These are phyloP conservation scores for Wickerhamiella lipophila DNA, from an alignment of 805 yeast genomes.

Conservation along the genomic window DNA sequence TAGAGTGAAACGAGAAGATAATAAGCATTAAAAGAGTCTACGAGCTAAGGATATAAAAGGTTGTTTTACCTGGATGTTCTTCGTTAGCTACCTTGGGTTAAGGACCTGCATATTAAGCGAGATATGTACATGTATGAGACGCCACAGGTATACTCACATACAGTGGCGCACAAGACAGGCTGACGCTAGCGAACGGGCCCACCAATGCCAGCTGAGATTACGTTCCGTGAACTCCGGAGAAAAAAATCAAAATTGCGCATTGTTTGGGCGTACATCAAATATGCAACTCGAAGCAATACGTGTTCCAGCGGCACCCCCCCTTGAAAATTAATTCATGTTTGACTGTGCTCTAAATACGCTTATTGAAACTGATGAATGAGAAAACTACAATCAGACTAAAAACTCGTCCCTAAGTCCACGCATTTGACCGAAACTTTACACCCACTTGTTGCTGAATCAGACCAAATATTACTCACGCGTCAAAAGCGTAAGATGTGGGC, in stretches of 20 bases:
- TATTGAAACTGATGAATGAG: background rate
- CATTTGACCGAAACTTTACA: background rate
- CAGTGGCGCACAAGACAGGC: no score
- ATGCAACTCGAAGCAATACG: background rate
- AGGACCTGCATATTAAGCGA: no score
- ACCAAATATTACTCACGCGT: conserved; percentile 8
- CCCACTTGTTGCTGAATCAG: background rate
- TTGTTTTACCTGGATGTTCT: no score
- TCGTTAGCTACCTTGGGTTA: no score
- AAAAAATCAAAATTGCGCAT: background rate
- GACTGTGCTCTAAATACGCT: background rate
- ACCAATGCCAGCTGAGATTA: background rate
- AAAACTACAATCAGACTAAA: background rate
- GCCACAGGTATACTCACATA: no score
- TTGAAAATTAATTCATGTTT: no score
- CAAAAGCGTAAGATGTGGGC: conserved; percentile 8
- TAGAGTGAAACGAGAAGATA: no score
- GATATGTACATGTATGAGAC: no score
- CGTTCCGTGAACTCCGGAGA: background rate
- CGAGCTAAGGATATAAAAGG: no score
- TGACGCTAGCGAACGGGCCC: no score
- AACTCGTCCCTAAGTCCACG: no score
- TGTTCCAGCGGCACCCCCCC: background rate
- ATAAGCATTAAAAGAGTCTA: no score
- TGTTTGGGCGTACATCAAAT: background rate